phyloP scores from a whole-genome alignment of 108 stramenopile genomes.

The Aurantiochytrium sp. region DNA sequence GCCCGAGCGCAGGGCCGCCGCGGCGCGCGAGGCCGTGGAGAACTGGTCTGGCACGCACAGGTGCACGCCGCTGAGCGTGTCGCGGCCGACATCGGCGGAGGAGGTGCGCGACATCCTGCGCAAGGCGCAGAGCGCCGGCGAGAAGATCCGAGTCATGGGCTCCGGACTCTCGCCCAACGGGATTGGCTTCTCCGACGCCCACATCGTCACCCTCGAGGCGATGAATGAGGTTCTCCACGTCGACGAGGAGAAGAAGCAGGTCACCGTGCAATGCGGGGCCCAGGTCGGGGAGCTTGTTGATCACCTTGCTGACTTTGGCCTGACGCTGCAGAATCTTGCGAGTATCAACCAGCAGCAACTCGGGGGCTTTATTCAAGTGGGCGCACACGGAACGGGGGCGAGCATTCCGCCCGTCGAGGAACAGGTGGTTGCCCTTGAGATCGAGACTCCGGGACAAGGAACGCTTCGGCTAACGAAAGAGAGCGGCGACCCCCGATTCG shows the following conservation, averaged over 20 bases:
- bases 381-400: constrained; percentile 94
- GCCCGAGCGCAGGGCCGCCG: too few species aligned
- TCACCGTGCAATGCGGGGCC: constrained; percentile 86
- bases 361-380: constrained; percentile 85
- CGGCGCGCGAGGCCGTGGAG: too few species aligned
- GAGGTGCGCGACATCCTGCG: too few species aligned
- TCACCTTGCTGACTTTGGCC: constrained; percentile 26
- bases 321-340: constrained; percentile 90
- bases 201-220: constrained; percentile 70
- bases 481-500: constrained; percentile 55
- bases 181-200: constrained; percentile 66
- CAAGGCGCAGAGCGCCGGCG: too few species aligned
- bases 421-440: constrained; percentile 71
- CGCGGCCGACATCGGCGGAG: too few species aligned
- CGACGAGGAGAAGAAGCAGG: constrained; percentile 62
- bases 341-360: constrained; percentile 93
- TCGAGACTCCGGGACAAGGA: constrained; percentile 76
- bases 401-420: constrained; percentile 82
- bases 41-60: too few species aligned
- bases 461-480: constrained; percentile 61
- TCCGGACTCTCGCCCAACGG: constrained; percentile 93
- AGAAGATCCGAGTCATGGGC: too few species aligned
- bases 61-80: too few species aligned
- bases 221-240: constrained; percentile 71
- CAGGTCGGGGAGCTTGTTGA: constrained; percentile 66